Percentiles rank a stretch among this genome's conserved stretches.
These are phyloP conservation scores for Pseudonitzschia delicatissima DNA, from an alignment of 108 stramenopile species.

Conservation along the genomic window DNA sequence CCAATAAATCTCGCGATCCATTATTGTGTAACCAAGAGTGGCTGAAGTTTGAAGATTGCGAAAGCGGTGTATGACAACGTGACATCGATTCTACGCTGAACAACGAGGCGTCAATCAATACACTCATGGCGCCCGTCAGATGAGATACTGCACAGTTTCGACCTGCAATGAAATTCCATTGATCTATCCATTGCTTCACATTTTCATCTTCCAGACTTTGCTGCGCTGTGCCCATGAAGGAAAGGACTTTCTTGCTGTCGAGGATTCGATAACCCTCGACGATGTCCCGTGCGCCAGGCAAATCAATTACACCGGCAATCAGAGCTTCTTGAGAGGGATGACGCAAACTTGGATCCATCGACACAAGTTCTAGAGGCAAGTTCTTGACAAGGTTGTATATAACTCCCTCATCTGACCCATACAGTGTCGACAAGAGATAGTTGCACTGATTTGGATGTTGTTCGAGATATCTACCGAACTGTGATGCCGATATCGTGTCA, in stretches of 20 bases:
- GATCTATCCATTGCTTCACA: slow-evolving; percentile 40
- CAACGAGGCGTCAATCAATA: slow-evolving; percentile 38
- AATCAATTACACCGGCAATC: slow-evolving; percentile 18
- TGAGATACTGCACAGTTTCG: slow-evolving; percentile 50
- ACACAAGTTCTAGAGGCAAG: slow-evolving; percentile 30
- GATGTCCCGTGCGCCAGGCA: slow-evolving; percentile 46
- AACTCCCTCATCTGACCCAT: slow-evolving; percentile 29
- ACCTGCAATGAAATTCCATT: slow-evolving; percentile 49
- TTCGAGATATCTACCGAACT: slow-evolving; percentile 7
- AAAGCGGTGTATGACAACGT: slow-evolving; percentile 16
- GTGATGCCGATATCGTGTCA: neutral
- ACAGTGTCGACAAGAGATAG: slow-evolving; percentile 34
- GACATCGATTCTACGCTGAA: slow-evolving; percentile 17
- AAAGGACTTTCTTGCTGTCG: slow-evolving; percentile 31
- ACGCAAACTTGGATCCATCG: slow-evolving; percentile 22
- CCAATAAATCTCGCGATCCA: slow-evolving; percentile 10
- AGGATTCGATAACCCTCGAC: slow-evolving; percentile 47
- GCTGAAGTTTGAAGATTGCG: slow-evolving; percentile 1
- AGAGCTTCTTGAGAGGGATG: slow-evolving; percentile 44
- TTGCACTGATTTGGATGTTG: slow-evolving; percentile 25
- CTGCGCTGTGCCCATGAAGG: neutral
- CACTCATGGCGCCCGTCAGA: slow-evolving; percentile 44
- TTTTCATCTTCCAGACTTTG: slow-evolving; percentile 11
- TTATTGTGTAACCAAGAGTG: slow-evolving; percentile 1
- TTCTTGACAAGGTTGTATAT: slow-evolving; percentile 29